Evolutionary conservation across 805 yeast genomes (phyloP), one percentile per base, ranked within the genome.

Genomic region (Torulaspora indica): DNA sequence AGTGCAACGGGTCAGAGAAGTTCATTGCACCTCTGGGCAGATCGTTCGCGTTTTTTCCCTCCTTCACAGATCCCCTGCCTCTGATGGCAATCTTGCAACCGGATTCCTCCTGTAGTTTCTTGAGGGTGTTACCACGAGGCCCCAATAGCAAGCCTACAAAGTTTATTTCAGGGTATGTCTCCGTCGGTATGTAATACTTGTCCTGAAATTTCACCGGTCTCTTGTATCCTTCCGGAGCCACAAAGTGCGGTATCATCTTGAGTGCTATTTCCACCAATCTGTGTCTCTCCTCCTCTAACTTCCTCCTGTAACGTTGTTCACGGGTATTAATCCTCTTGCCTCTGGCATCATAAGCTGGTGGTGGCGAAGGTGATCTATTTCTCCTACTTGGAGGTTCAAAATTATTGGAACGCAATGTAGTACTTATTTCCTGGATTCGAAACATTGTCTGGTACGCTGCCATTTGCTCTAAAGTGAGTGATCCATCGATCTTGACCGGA

Each of bases 1-100:
- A 90, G 65, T 93, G 98, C 43, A 95, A 66, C 33, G 88, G 95
- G 47, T 95, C 98, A 35, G 82, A 80, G 52, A 81, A 68, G 47
- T 78, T 75, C 48, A 75, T 72, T 25, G 76, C 76, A 12, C 70
- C 72, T 33, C 74, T 70, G 4, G 75, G 71, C 12, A 73, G 60
- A 30, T 71, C 73, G 9, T 71, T 58, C 1, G 77, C 67, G 45
- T 77, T 76, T 61, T 81, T 84, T 25, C 98, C 98, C 58, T 87
- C 95, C 59, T 91, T 91, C 14, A 89, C 95, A 1, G 97, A 90
- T 0, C 99, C 99, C 54, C 85, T 81, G 22, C 99, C 99, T 54
- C 99, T 74, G 39, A 93, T 85, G 2, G 90, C 95, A 47, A 93
- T 83, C 52, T 76, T 78, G 13, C 98, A 96, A 1, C 96, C 96